Base-by-base conservation (phyloP, 2,329 filamentous ascomycete genomes). In the Nothopassalora personata region DNA sequence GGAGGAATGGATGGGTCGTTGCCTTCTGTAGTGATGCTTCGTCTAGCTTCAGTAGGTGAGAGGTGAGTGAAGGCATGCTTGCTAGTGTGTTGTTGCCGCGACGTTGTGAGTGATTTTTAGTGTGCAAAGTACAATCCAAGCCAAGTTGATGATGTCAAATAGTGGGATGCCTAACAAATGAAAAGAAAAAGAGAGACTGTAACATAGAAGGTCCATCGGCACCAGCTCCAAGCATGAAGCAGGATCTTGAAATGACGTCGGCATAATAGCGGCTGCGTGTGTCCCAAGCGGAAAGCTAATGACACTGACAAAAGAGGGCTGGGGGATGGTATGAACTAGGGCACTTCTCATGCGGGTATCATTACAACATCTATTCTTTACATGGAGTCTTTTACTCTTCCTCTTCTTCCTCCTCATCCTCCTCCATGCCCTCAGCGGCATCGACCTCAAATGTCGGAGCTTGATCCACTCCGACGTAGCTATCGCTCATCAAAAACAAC, bases 401-500 rank as follows among this genome's bases (percentile, higher is more conserved):
- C 27, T 88, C 87, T 10, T 90, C 88, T 23, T 92, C 90, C 48
- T 94, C 90, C 0, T 92, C 90, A 73, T 96, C 92, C 70, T 97
- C 90, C 58, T 97, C 94, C 90, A 94, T 95, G 5, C 91, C 91
- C 75, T 99, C 94, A 1, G 87, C 90, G 30, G 89, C 94, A 55
- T 83, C 87, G 48, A 99, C 86, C 58, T 84, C 87, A 74, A 99
- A 97, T 5, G 86, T 85, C 56, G 92, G 90, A 71, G 96, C 95
- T 77, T 99, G 94, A 77, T 99, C 95, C 55, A 99, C 91, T 28
- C 94, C 94, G 36, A 97, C 84, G 74, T 99, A 99, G 74, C 90
- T 93, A 77, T 99, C 94, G 73, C 92, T 94, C 88, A 99, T 97
- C 72, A 99, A 79, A 77, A 90, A 96, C 64, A 97, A 79, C 74